These are phyloP conservation scores for Daedaleopsis nitida DNA, from an alignment of 768 basidiomycete genomes.

Conservation along the genomic window DNA sequence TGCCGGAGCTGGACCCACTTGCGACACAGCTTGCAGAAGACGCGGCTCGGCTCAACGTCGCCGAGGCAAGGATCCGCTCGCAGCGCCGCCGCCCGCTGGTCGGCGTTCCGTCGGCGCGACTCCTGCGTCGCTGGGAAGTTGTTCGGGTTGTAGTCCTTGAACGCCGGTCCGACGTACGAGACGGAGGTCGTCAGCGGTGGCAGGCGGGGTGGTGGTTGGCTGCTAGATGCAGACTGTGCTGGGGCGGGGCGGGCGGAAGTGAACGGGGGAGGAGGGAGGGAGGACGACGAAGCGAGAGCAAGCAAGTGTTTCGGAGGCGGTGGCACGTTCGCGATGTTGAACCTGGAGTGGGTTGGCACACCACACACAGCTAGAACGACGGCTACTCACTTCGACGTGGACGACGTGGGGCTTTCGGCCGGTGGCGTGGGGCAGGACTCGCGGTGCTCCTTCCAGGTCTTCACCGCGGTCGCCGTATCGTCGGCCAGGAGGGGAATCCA, in stretches of 20 bases:
- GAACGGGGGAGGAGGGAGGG: constrained; percentile 22
- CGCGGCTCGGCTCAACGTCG: constrained; percentile 64
- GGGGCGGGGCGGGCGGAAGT: constrained; percentile 12
- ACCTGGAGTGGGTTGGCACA: constrained; percentile 8
- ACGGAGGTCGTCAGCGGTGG: constrained; percentile 5
- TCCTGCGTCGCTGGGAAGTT: constrained; percentile 60
- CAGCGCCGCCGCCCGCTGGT: constrained; percentile 74
- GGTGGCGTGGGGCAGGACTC: constrained; percentile 50
- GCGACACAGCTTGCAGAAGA: constrained; percentile 73
- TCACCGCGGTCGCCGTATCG: constrained; percentile 61
- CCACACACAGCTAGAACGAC: background rate
- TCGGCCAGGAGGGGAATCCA: constrained; percentile 67
- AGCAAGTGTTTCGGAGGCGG: constrained; percentile 37
- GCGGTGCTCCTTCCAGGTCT: constrained; percentile 67
- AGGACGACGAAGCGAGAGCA: constrained; percentile 34
- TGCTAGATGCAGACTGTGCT: constrained; percentile 11
- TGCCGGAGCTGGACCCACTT: constrained; percentile 86
- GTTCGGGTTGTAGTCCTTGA: constrained; percentile 60
- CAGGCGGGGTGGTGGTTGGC: background rate
- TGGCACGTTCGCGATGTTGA: constrained; percentile 31
- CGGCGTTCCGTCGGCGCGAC: constrained; percentile 73
- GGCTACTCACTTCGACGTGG: constrained; percentile 15
- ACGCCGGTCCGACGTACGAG: constrained; percentile 33
- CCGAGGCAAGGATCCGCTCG: constrained; percentile 65
- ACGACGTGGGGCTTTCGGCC: constrained; percentile 15